phyloP scores from a whole-genome alignment of 345 rosid species.

The Melastoma malabathricum region DNA sequence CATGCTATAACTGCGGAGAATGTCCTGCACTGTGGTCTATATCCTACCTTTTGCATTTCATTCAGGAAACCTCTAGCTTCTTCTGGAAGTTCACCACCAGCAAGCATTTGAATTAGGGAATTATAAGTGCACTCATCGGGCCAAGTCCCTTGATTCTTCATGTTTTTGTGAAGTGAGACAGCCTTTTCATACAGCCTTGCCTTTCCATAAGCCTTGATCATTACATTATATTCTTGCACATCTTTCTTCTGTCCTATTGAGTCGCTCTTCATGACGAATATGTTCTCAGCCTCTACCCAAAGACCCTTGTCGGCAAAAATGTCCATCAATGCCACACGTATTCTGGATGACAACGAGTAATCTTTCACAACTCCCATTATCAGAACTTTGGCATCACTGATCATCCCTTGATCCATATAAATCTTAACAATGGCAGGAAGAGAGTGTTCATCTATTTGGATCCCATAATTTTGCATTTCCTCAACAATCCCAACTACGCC shows the following conservation, averaged over 20 bases:
- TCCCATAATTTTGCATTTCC: conserved; percentile 42
- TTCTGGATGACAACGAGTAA: conserved; percentile 37
- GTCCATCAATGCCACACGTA: conserved; percentile 59
- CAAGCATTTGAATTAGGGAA: conserved; percentile 70
- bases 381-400: conserved; percentile 33
- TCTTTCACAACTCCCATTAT: conserved; percentile 33
- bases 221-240: conserved; percentile 64
- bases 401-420: conserved; percentile 46
- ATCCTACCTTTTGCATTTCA: conserved; percentile 60
- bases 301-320: conserved; percentile 66
- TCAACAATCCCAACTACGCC: conserved; percentile 51
- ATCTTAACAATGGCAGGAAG: conserved; percentile 60
- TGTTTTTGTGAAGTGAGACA: conserved; percentile 49
- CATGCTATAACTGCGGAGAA: conserved; percentile 61
- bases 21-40: conserved; percentile 48
- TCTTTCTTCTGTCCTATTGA: conserved; percentile 33
- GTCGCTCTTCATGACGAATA: conserved; percentile 42
- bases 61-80: conserved; percentile 49
- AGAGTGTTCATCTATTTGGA: conserved; percentile 55
- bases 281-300: conserved; percentile 73
- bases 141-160: conserved; percentile 83
- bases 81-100: conserved; percentile 60
- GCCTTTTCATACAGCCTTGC: conserved; percentile 74
- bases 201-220: conserved; percentile 92
- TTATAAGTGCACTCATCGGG: conserved; percentile 81